Percentiles rank a stretch among this genome's conserved stretches.
Evolutionary conservation across 805 yeast species (phyloP).

Genomic region (Saccharomyces eubayanus): DNA sequence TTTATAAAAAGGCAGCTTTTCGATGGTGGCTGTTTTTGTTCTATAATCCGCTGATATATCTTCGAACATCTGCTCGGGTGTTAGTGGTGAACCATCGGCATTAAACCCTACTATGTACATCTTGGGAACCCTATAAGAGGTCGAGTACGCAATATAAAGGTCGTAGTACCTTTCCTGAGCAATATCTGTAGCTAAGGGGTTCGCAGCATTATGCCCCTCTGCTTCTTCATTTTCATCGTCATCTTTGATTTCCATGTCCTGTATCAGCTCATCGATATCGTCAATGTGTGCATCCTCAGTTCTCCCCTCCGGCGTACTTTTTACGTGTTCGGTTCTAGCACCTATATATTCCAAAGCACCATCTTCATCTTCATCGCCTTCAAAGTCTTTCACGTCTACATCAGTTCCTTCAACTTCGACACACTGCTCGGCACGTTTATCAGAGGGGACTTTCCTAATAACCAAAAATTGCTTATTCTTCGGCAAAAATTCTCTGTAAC

Average conservation of each 20-base stretch:
- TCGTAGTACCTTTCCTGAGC: constrained; percentile 65
- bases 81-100: constrained; percentile 73
- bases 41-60: constrained; percentile 88
- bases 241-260: constrained; percentile 28
- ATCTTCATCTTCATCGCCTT: constrained; percentile 20
- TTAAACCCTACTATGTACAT: constrained; percentile 84
- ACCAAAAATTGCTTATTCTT: constrained; percentile 78
- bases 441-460: constrained; percentile 83
- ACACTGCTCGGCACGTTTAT: constrained; percentile 52
- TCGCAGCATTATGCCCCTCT: constrained; percentile 33
- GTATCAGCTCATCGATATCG: constrained; percentile 24
- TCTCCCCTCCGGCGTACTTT: constrained; percentile 3
- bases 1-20: constrained; percentile 75
- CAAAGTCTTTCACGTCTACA: constrained; percentile 37
- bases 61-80: constrained; percentile 88
- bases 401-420: not conserved
- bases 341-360: constrained; percentile 3
- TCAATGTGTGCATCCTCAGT: constrained; percentile 5
- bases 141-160: constrained; percentile 83
- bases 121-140: constrained; percentile 93
- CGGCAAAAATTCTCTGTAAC: constrained; percentile 58
- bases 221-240: constrained; percentile 39
- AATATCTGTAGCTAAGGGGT: constrained; percentile 2
- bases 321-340: not conserved
- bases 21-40: constrained; percentile 94